Evolutionary conservation across 495 filamentous ascomycete species (phyloP).

Genomic region (Choiromyces venosus): DNA sequence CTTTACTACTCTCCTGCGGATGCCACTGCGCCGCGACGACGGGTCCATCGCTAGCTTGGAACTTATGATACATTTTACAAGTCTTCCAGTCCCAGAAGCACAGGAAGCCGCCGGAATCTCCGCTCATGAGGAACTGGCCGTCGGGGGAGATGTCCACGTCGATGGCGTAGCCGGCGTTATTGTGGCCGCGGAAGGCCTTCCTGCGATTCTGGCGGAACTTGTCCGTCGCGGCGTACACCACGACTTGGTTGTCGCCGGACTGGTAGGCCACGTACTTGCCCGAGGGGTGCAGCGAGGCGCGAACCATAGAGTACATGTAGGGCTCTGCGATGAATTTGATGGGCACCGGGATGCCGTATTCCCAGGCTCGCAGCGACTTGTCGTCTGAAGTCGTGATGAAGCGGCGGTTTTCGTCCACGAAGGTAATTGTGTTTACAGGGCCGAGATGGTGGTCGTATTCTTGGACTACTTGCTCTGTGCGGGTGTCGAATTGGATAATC

Average conservation of each 20-base stretch:
- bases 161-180: slow-evolving; percentile 88
- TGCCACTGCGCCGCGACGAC: slow-evolving; percentile 85
- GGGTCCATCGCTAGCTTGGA: slow-evolving; percentile 71
- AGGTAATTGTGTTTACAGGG: slow-evolving; percentile 96
- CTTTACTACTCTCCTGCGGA: slow-evolving; percentile 88
- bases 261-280: slow-evolving; percentile 93
- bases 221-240: slow-evolving; percentile 87
- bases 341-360: slow-evolving; percentile 82
- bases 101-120: slow-evolving; percentile 78
- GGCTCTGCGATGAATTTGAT: slow-evolving; percentile 91
- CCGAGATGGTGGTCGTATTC: slow-evolving; percentile 98
- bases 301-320: slow-evolving; percentile 89
- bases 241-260: slow-evolving; percentile 87
- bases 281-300: slow-evolving; percentile 72
- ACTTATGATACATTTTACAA: slow-evolving; percentile 95
- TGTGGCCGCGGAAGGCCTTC: slow-evolving; percentile 92
- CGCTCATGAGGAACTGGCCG: slow-evolving; percentile 76
- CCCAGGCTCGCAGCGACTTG: slow-evolving; percentile 91
- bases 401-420: slow-evolving; percentile 86
- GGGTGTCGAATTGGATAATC: slow-evolving; percentile 94
- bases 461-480: slow-evolving; percentile 77
- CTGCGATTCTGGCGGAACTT: slow-evolving; percentile 96
- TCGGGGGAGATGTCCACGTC: slow-evolving; percentile 85
- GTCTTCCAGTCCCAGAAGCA: slow-evolving; percentile 99
- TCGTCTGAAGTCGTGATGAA: slow-evolving; percentile 98